A percentile compares a stretch with the other conserved stretches of the same genome.
These are phyloP conservation scores for Mortierella sp. DNA, from an alignment of 371 early-diverging fungal genomes.

Conservation along the genomic window DNA sequence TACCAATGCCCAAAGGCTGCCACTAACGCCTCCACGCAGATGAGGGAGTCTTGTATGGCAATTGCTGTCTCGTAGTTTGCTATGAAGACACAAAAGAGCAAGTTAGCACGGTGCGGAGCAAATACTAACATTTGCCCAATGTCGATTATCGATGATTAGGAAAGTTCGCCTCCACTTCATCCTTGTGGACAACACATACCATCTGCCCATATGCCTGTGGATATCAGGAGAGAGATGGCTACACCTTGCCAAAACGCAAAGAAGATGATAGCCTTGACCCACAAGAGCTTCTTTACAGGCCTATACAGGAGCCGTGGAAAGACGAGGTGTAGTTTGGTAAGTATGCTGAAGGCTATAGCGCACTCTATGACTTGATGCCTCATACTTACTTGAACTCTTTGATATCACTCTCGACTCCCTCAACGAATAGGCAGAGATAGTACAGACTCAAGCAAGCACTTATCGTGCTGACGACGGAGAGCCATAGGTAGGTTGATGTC, in stretches of 20 bases:
- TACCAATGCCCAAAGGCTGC: slow-evolving; percentile 86
- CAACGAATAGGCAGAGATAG: slow-evolving; percentile 89
- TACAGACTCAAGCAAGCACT: slow-evolving; percentile 88
- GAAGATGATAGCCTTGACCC: slow-evolving; percentile 94
- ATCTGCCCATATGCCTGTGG: slow-evolving; percentile 60
- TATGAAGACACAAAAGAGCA: background rate
- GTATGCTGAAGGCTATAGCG: too few relatives aligned
- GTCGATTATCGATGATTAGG: too few relatives aligned
- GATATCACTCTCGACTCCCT: slow-evolving; percentile 86
- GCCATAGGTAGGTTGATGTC: slow-evolving; percentile 82
- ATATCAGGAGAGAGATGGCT: slow-evolving; percentile 83
- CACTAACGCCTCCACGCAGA: slow-evolving; percentile 91
- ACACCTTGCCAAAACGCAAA: slow-evolving; percentile 98
- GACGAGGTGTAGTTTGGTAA: too few relatives aligned
- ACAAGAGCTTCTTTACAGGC: slow-evolving; percentile 93
- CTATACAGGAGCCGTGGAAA: too few relatives aligned
- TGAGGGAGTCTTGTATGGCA: slow-evolving; percentile 89
- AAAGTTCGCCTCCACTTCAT: too few relatives aligned
- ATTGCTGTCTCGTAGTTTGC: slow-evolving; percentile 78
- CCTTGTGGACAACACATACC: slow-evolving; percentile 10
- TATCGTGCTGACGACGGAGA: slow-evolving; percentile 87
- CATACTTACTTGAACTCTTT: slow-evolving; percentile 76
- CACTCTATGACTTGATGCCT: too few relatives aligned
- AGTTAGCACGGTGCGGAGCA: background rate
- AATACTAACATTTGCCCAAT: too few relatives aligned